These are phyloP conservation scores for Fusarium sp. DNA, from an alignment of 2,329 filamentous ascomycete species.

Conservation along the genomic window DNA sequence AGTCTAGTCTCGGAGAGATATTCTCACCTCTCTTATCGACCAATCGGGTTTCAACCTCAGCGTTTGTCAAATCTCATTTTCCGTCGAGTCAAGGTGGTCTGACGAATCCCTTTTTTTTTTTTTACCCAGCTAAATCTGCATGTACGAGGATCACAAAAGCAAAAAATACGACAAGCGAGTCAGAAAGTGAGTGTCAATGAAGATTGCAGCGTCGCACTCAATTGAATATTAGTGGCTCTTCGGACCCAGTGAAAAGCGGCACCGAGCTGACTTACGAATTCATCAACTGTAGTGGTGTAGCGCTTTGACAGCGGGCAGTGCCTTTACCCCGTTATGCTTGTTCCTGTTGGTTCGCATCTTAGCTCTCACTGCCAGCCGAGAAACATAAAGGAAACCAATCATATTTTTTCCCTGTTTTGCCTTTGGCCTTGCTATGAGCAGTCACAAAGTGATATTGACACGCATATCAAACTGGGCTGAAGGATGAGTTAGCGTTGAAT, in stretches of 20 bases:
- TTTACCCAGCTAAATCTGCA: accelerated
- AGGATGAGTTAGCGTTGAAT: neutral
- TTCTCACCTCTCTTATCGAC: neutral
- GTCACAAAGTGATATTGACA: neutral
- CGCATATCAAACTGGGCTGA: neutral
- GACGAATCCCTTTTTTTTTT: too few relatives aligned
- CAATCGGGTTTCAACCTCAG: neutral
- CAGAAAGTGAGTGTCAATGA: too few relatives aligned
- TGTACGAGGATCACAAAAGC: neutral
- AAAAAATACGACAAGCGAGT: neutral
- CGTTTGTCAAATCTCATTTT: neutral
- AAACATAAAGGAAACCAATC: neutral
- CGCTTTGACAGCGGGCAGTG: too few relatives aligned
- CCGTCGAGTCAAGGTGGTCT: neutral
- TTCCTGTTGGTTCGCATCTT: too few relatives aligned
- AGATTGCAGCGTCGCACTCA: neutral
- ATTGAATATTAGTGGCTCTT: neutral
- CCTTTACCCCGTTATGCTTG: too few relatives aligned
- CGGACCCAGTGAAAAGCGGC: neutral
- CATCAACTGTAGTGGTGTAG: too few relatives aligned
- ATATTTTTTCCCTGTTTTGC: neutral
- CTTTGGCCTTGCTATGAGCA: accelerated
- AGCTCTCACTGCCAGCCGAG: too few relatives aligned
- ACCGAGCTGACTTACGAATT: neutral
- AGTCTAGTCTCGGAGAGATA: neutral